Evolutionary conservation across 2,329 filamentous ascomycete species (phyloP).

Genomic region (Aspergillus sp.): DNA sequence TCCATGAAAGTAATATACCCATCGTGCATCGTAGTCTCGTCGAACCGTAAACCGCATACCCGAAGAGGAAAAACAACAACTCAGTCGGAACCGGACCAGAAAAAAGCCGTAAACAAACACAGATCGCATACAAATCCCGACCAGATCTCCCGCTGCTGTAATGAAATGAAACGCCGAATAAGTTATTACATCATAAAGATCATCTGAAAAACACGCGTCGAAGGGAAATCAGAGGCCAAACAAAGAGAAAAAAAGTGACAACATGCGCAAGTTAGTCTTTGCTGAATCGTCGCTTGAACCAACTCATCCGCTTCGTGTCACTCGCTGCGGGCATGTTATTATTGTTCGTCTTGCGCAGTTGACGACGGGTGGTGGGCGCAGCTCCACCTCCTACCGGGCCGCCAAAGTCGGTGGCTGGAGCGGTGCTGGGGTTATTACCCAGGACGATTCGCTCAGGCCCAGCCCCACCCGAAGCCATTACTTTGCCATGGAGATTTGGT

Average conservation of each 20-base stretch:
- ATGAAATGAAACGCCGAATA: too few relatives aligned
- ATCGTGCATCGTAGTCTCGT: slow-evolving; percentile 21
- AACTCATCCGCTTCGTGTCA: slow-evolving; percentile 74
- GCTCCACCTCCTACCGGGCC: slow-evolving; percentile 26
- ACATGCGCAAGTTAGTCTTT: slow-evolving; percentile 26
- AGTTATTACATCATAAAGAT: too few relatives aligned
- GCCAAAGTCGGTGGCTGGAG: slow-evolving; percentile 19
- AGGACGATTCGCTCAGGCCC: slow-evolving; percentile 14
- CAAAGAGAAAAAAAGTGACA: neutral
- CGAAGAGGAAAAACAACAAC: slow-evolving; percentile 5
- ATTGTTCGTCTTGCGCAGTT: slow-evolving; percentile 24
- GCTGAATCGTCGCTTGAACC: slow-evolving; percentile 83
- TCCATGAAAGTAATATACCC: slow-evolving; percentile 8
- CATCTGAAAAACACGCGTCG: neutral
- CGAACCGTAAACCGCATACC: slow-evolving; percentile 9
- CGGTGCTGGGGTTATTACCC: slow-evolving; percentile 6
- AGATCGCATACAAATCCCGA: too few relatives aligned
- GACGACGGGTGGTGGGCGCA: slow-evolving; percentile 15
- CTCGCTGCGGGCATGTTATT: slow-evolving; percentile 13
- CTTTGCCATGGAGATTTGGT: slow-evolving; percentile 37
- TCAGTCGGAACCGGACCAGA: neutral
- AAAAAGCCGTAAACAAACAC: slow-evolving; percentile 2
- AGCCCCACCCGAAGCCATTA: slow-evolving; percentile 15
- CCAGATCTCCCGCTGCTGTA: too few relatives aligned
- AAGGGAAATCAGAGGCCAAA: slow-evolving; percentile 4